These are phyloP conservation scores for Boletus fagicola DNA, from an alignment of 768 basidiomycete species.

Conservation along the genomic window DNA sequence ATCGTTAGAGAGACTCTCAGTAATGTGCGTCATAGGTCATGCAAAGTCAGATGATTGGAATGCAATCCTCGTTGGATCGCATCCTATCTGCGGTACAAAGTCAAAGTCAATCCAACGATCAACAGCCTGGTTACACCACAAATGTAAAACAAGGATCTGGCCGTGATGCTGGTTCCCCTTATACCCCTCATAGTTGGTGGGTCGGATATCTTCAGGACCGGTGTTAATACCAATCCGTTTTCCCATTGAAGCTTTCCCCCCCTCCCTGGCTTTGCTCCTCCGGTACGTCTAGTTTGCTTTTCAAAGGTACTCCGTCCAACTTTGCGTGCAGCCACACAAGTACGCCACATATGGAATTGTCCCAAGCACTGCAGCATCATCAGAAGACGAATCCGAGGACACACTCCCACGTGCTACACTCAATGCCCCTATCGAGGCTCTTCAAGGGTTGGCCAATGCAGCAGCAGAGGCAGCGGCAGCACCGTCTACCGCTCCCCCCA, in stretches of 20 bases:
- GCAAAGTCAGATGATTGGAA: constrained; percentile 93
- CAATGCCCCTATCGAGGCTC: constrained; percentile 90
- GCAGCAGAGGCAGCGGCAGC: constrained; percentile 90
- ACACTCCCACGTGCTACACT: constrained; percentile 79
- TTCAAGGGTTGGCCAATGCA: constrained; percentile 92
- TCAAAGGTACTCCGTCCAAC: constrained; percentile 18
- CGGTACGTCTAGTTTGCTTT: constrained; percentile 47
- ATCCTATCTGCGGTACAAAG: constrained; percentile 67
- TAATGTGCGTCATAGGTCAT: constrained; percentile 54
- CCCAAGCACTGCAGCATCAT: constrained; percentile 77
- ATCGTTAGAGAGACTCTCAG: not conserved
- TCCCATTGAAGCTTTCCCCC: constrained; percentile 64
- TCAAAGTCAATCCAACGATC: constrained; percentile 34
- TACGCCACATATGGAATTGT: constrained; percentile 91
- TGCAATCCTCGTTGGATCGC: constrained; percentile 86
- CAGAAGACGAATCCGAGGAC: constrained; percentile 90
- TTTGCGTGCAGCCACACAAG: constrained; percentile 66
- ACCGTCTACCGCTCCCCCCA: constrained; percentile 61
- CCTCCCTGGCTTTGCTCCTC: constrained; percentile 88
- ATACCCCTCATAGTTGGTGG: constrained; percentile 33
- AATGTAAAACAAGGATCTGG: constrained; percentile 18
- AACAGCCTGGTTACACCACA: constrained; percentile 26
- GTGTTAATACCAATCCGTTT: constrained; percentile 30
- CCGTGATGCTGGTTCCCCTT: constrained; percentile 29
- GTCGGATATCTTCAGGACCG: constrained; percentile 26